These are phyloP conservation scores for Fusarium clavum DNA, from an alignment of 2,329 filamentous ascomycete species.

Conservation along the genomic window DNA sequence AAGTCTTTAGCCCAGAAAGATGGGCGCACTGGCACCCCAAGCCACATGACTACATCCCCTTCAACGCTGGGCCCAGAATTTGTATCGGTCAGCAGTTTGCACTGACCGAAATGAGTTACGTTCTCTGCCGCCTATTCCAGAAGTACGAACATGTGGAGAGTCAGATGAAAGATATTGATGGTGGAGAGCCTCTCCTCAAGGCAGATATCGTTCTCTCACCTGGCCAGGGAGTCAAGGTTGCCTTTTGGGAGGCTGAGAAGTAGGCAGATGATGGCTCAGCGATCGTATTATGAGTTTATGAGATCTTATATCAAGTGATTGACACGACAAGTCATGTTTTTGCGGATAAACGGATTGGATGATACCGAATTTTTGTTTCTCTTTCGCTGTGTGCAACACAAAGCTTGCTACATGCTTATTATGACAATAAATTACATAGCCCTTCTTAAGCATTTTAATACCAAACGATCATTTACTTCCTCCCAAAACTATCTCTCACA, in stretches of 20 bases:
- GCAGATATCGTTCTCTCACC: conserved; percentile 71
- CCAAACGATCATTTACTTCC: conserved; percentile 38
- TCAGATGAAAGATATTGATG: conserved; percentile 66
- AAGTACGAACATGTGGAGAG: conserved; percentile 72
- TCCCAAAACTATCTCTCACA: conserved; percentile 68
- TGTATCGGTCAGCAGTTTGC: conserved; percentile 87
- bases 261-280: neutral
- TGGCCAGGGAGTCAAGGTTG: conserved; percentile 67
- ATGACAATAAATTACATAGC: neutral
- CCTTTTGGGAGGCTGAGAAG: conserved; percentile 62
- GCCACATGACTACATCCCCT: conserved; percentile 79
- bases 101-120: conserved; percentile 80
- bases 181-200: conserved; percentile 65
- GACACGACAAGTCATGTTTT: neutral
- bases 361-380: neutral
- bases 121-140: conserved; percentile 78
- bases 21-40: conserved; percentile 73
- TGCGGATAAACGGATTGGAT: neutral
- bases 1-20: conserved; percentile 72
- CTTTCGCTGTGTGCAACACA: neutral
- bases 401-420: conserved; percentile 1
- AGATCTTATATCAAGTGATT: neutral
- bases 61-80: conserved; percentile 79
- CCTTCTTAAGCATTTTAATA: neutral
- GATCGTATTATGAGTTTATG: neutral